These are phyloP conservation scores for Mycena leptocephala DNA, from an alignment of 768 basidiomycete genomes.

Conservation along the genomic window DNA sequence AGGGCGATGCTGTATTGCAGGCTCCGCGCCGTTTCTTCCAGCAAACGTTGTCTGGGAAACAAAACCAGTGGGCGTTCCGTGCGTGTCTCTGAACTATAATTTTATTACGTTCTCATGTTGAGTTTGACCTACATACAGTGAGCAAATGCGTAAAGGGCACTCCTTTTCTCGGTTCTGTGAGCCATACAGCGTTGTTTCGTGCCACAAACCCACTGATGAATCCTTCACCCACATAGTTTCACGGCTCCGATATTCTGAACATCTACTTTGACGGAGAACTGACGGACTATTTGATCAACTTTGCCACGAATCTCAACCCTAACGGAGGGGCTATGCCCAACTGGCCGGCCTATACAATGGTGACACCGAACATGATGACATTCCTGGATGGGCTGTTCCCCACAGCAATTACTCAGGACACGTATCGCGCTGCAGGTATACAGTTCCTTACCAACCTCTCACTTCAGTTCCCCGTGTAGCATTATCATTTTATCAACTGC, in stretches of 20 bases:
- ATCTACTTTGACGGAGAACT: constrained; percentile 48
- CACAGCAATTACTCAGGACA: constrained; percentile 40
- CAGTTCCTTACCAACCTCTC: constrained; percentile 43
- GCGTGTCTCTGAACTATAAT: too few species aligned
- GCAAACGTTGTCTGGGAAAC: constrained; percentile 53
- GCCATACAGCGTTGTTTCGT: neutral
- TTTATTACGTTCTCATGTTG: too few species aligned
- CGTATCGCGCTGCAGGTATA: constrained; percentile 43
- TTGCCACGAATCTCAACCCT: too few species aligned
- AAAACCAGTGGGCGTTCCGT: constrained; percentile 57
- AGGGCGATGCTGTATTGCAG: constrained; percentile 66
- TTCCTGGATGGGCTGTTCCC: constrained; percentile 44
- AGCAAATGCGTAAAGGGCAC: constrained; percentile 49
- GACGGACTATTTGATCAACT: constrained; percentile 50
- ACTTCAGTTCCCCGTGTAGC: constrained; percentile 48
- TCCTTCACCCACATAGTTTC: constrained; percentile 46
- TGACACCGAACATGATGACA: constrained; percentile 50
- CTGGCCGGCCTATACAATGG: constrained; percentile 63
- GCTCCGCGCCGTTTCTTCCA: constrained; percentile 68
- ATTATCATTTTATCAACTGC: too few species aligned
- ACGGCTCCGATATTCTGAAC: constrained; percentile 50
- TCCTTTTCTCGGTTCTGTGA: constrained; percentile 52
- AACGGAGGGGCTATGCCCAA: constrained; percentile 55
- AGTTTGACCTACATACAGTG: too few species aligned
- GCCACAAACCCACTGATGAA: neutral